These are phyloP conservation scores for Fusarium coicis DNA, from an alignment of 2,329 filamentous ascomycete genomes.

Conservation along the genomic window DNA sequence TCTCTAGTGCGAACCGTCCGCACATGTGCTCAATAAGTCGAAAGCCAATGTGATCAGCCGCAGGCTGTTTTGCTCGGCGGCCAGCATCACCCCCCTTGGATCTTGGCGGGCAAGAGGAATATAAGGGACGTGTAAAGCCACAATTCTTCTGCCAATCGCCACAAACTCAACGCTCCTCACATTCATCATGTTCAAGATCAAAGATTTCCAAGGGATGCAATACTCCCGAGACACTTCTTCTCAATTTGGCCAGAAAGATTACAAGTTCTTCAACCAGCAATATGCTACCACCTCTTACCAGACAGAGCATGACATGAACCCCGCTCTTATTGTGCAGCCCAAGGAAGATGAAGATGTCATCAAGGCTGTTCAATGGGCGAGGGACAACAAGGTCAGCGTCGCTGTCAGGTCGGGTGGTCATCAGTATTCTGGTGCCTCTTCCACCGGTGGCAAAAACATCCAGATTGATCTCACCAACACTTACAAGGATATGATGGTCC, in stretches of 20 bases:
- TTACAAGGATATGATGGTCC: conserved; percentile 45
- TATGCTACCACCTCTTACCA: conserved; percentile 58
- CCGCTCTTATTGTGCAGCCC: conserved; percentile 57
- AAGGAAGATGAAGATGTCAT: conserved; percentile 56
- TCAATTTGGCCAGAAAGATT: conserved; percentile 15
- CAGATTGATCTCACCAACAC: conserved; percentile 57
- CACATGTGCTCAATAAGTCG: neutral
- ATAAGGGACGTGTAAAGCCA: neutral
- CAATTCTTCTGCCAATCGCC: neutral
- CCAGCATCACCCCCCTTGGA: neutral
- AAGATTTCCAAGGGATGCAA: conserved; percentile 39
- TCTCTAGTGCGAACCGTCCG: neutral
- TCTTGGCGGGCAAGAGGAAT: neutral
- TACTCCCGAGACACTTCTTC: conserved; percentile 33
- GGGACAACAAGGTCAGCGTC: conserved; percentile 52
- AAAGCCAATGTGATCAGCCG: neutral
- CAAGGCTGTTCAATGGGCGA: conserved; percentile 54
- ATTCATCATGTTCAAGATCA: conserved; percentile 33
- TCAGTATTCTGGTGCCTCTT: conserved; percentile 62
- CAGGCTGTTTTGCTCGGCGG: neutral
- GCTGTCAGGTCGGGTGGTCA: conserved; percentile 60
- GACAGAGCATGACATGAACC: conserved; percentile 55
- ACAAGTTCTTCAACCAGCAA: conserved; percentile 46
- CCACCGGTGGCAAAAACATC: conserved; percentile 56
- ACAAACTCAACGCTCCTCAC: neutral